Conservation (phyloP, 1,284 basidiomycete species). For the Caloboletus inedulis region DNA sequence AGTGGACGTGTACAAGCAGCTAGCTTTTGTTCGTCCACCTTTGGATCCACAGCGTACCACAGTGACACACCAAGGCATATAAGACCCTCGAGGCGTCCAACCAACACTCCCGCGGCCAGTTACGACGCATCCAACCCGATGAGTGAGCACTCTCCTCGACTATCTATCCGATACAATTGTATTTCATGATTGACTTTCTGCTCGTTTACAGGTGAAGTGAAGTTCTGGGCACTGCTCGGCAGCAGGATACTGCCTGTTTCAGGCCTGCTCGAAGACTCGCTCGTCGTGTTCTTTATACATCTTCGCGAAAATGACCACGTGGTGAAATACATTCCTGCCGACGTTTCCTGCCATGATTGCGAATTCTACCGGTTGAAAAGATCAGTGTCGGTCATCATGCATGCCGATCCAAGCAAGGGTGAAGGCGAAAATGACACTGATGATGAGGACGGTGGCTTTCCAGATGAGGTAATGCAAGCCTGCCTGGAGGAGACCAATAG, state of each 20-base stretch:
- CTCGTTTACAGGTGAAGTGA: background rate
- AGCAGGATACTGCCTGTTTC: background rate
- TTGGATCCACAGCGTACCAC: background rate
- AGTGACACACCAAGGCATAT: background rate
- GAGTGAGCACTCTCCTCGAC: background rate
- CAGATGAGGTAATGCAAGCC: background rate
- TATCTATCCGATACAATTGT: background rate
- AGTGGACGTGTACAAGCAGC: background rate
- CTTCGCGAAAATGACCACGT: background rate
- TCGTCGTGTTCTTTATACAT: background rate
- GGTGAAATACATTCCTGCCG: background rate
- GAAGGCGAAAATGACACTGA: background rate
- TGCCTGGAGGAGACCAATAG: background rate
- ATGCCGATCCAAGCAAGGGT: too few relatives aligned
- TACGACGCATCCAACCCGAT: background rate
- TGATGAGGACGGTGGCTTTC: background rate
- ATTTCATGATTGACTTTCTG: background rate
- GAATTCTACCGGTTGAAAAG: background rate
- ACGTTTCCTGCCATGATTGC: rapidly evolving
- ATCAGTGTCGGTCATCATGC: background rate
- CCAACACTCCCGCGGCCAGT: background rate
- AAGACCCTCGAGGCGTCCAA: background rate
- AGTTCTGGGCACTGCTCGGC: background rate
- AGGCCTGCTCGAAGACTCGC: background rate
- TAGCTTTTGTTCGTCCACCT: background rate